Evolutionary conservation across 1,284 basidiomycete genomes (phyloP).

Genomic region (Trametes polyzona): DNA sequence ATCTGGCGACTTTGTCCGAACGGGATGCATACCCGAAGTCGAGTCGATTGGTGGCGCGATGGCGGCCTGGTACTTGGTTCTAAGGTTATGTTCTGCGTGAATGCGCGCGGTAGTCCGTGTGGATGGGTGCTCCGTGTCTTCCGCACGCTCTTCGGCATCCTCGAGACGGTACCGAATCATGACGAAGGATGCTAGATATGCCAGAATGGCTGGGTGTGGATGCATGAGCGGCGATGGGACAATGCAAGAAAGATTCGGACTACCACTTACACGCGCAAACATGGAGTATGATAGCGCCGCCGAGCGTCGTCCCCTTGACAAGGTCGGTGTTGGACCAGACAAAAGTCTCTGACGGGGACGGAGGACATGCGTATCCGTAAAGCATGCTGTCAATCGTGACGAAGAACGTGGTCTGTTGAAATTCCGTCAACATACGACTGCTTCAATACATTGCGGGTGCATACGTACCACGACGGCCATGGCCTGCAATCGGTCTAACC

Average conservation of each 20-base stretch:
- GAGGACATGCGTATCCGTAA: constrained; percentile 32
- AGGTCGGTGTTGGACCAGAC: constrained; percentile 24
- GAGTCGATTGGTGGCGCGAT: background rate
- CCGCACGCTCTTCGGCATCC: constrained; percentile 31
- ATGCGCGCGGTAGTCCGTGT: too few species aligned
- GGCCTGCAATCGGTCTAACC: constrained; percentile 37
- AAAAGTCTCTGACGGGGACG: constrained; percentile 12
- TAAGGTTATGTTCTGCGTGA: background rate
- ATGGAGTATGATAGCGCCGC: constrained; percentile 43
- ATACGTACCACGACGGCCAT: constrained; percentile 35
- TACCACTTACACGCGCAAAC: constrained; percentile 38
- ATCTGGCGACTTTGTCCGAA: background rate
- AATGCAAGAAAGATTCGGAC: background rate
- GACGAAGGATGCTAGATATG: constrained; percentile 40
- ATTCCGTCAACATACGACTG: background rate
- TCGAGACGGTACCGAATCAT: constrained; percentile 38
- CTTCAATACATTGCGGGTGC: background rate
- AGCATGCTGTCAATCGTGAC: constrained; percentile 42
- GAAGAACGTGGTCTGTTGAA: constrained; percentile 42
- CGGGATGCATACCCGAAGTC: background rate
- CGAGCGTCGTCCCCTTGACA: constrained; percentile 35
- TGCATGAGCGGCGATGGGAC: background rate
- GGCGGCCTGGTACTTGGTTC: background rate
- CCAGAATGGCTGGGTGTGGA: constrained; percentile 34
- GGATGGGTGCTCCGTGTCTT: background rate